Base-by-base conservation (phyloP, 306 rosid species). In the Quercus suber region DNA sequence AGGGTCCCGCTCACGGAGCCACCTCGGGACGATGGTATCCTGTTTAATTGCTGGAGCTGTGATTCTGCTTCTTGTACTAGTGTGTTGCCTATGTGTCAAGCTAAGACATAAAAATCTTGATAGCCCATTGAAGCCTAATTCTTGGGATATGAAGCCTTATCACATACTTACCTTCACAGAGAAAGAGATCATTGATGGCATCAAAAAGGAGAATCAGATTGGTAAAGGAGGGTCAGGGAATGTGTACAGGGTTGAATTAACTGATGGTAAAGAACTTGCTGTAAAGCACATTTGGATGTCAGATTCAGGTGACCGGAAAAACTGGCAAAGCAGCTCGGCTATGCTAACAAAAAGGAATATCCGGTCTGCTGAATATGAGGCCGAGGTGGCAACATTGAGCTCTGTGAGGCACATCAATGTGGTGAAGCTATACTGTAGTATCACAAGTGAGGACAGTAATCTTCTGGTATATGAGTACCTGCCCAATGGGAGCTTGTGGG, bases 191-290 rank as follows among this genome's bases (percentile, higher is more conserved):
- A 73, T 90, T 43, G 84, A 90, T 9, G 88, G 91, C 13, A 67
- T 94, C 71, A 89, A 83, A 81, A 74, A 83, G 11, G 92, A 88
- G 80, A 94, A 89, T 49, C 65, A 90, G 82, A 90, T 94, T 27
- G 98, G 97, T 2, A 92, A 84, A 78, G 98, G 98, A 71, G 98
- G 98, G 71, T 94, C 98, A 4, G 98, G 98, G 63, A 88, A 86
- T 77, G 98, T 94, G 51, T 94, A 94, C 88, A 89, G 82, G 76
- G 97, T 73, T 7, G 78, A 69, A 5, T 89, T 92, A 5, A 73
- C 83, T 55, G 82, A 86, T 45, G 97, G 94, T 15, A 86, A 79
- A 78, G 85, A 84, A 78, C 77, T 92, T 3, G 97, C 97, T 0
- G 98, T 92, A 52, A 94, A 92, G 84, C 98, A 94, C 82, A 89